Percentiles rank a stretch among this genome's conserved stretches.
Evolutionary conservation across 805 yeast species (phyloP).

Genomic region (Yamadazyma olivae): DNA sequence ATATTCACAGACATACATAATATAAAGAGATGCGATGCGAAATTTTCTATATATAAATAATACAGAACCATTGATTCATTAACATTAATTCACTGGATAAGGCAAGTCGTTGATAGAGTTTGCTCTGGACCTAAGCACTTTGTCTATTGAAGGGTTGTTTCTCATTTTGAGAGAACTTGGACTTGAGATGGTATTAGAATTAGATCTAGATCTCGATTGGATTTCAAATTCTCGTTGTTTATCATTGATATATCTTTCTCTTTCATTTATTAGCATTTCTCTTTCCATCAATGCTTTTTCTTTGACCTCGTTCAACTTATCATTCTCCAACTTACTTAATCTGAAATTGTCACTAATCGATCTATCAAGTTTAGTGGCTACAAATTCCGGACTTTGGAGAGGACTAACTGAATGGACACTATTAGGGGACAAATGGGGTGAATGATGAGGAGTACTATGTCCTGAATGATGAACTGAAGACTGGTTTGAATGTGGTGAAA

Average conservation of each 20-base stretch:
- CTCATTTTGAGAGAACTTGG: too few relatives aligned
- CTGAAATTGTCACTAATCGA: conserved; percentile 1
- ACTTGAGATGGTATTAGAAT: conserved; percentile 6
- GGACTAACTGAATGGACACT: conserved; percentile 3
- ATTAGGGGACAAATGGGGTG: neutral
- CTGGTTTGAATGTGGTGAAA: neutral
- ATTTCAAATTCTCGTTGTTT: neutral
- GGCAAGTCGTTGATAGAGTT: conserved; percentile 8
- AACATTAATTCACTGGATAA: conserved; percentile 6
- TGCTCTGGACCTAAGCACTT: conserved; percentile 6
- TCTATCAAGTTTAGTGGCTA: neutral
- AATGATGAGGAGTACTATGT: too few relatives aligned
- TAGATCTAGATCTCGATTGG: conserved; percentile 9
- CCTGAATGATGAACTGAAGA: neutral
- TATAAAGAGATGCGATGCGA: conserved; percentile 1
- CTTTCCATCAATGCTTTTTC: neutral
- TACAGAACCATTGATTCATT: too few relatives aligned
- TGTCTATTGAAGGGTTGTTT: conserved; percentile 8
- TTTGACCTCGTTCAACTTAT: neutral
- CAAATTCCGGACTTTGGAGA: neutral
- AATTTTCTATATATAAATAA: too few relatives aligned
- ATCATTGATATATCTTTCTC: neutral
- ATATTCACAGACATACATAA: conserved; percentile 22
- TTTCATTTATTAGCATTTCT: neutral
- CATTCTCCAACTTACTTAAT: too few relatives aligned